phyloP scores from a whole-genome alignment of 495 filamentous ascomycete species.

The Penicillium samsonianum region DNA sequence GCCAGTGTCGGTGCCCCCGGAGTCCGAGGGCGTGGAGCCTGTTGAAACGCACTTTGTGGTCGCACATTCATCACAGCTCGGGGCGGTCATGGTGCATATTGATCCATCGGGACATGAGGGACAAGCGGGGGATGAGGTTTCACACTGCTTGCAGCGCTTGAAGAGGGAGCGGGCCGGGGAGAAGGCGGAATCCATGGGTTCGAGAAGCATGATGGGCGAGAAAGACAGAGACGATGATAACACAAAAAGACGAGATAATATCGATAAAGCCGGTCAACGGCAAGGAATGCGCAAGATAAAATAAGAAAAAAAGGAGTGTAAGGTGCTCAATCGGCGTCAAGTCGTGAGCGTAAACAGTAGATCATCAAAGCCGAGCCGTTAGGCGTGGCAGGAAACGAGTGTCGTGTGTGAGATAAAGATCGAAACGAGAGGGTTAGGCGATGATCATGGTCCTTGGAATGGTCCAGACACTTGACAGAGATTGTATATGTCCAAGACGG shows the following conservation, averaged over 20 bases:
- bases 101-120: constrained; percentile 50
- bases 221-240: background rate
- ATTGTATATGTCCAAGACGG: background rate
- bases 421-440: constrained; percentile 19
- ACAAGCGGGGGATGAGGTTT: constrained; percentile 46
- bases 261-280: constrained; percentile 35
- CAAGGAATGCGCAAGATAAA: constrained; percentile 18
- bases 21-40: constrained; percentile 21
- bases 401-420: constrained; percentile 15
- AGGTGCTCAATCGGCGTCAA: constrained; percentile 44
- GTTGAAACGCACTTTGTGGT: constrained; percentile 57
- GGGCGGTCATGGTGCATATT: constrained; percentile 57
- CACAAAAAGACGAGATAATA: constrained; percentile 18
- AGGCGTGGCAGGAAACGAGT: constrained; percentile 27
- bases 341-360: constrained; percentile 41
- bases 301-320: constrained; percentile 32
- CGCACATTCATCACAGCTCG: constrained; percentile 59
- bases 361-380: constrained; percentile 29
- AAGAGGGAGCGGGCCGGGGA: constrained; percentile 42
- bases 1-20: constrained; percentile 63
- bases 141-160: constrained; percentile 50
- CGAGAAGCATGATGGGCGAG: constrained; percentile 34
- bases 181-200: constrained; percentile 28
- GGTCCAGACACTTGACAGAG: constrained; percentile 1
- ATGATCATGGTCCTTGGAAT: constrained; percentile 31